Evolutionary conservation across 257 asterid genomes (phyloP), one percentile per base, ranked within the genome.

Genomic region (Solanum corneliomulleri): DNA sequence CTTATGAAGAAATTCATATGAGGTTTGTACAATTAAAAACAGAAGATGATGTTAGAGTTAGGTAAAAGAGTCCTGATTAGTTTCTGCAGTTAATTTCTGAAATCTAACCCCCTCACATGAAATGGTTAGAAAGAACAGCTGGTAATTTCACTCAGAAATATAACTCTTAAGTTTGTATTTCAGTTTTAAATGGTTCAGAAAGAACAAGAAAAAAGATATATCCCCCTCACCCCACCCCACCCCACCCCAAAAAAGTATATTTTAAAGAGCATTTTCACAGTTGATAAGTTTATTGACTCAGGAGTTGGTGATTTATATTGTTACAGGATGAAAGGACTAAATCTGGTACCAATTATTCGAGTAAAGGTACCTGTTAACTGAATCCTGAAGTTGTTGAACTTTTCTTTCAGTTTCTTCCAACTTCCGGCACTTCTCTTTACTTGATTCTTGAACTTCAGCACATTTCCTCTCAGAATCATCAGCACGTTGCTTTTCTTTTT

Each of bases 371-470:
- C 98, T 97, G 95, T 88, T 95, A 90, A 96, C 87, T 85, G 99
- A 92, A 86, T 96, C 99, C 94, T 97, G 98, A 90, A 97, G 98
- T 86, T 94, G 97, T 44, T 92, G 90, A 88, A 92, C 97, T 91
- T 92, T 90, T 89, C 90, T 97, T 90, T 97, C 98, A 64, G 98
- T 91, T 88, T 97, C 99, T 88, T 96, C 99, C 77, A 97, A 88
- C 93, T 95, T 94, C 91, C 90, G 94, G 88, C 91, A 92, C 95
- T 93, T 97, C 88, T 91, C 97, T 86, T 94, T 95, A 70, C 91
- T 92, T 90, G 93, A 92, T 91, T 89, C 93, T 88, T 89, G 91
- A 88, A 94, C 92, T 87, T 95, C 98, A 29, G 90, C 91, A 84
- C 81, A 91, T 89, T 87, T 97, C 90, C 86, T 95, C 89, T 96